Conservation (phyloP, 2,329 filamentous ascomycete genomes). For the Septoria petroselini region DNA sequence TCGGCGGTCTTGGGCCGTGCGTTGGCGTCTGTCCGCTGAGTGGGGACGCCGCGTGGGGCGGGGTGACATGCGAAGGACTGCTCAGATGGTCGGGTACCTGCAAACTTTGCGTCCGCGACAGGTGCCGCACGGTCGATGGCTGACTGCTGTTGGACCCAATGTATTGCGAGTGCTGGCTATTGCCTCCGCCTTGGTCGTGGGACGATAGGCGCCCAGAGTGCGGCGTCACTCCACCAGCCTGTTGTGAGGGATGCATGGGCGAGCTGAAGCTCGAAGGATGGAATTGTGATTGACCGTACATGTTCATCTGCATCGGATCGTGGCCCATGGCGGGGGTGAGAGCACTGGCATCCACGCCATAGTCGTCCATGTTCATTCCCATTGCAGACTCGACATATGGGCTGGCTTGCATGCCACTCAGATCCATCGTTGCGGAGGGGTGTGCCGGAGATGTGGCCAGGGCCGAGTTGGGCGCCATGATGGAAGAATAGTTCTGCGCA, state of each 20-base stretch:
- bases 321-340: conserved; percentile 21
- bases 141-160: conserved; percentile 18
- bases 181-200: conserved; percentile 33
- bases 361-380: conserved; percentile 44
- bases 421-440: conserved; percentile 39
- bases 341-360: conserved; percentile 35
- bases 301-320: conserved; percentile 33
- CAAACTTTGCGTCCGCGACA: conserved; percentile 32
- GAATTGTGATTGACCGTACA: conserved; percentile 43
- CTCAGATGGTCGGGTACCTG: conserved; percentile 24
- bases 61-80: conserved; percentile 27
- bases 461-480: conserved; percentile 39
- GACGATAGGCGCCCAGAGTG: conserved; percentile 29
- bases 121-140: conserved; percentile 21
- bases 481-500: conserved; percentile 40
- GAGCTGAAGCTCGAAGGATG: conserved; percentile 42
- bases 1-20: conserved; percentile 3
- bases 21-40: conserved; percentile 4
- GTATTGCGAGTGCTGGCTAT: conserved; percentile 34
- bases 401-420: conserved; percentile 42
- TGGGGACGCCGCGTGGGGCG: conserved; percentile 23
- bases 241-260: conserved; percentile 35
- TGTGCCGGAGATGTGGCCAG: conserved; percentile 46
- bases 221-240: conserved; percentile 28
- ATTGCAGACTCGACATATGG: conserved; percentile 43